Evolutionary conservation across 73 alveolate genomes (phyloP).

Genomic region (Tetrahymena thermophila): DNA sequence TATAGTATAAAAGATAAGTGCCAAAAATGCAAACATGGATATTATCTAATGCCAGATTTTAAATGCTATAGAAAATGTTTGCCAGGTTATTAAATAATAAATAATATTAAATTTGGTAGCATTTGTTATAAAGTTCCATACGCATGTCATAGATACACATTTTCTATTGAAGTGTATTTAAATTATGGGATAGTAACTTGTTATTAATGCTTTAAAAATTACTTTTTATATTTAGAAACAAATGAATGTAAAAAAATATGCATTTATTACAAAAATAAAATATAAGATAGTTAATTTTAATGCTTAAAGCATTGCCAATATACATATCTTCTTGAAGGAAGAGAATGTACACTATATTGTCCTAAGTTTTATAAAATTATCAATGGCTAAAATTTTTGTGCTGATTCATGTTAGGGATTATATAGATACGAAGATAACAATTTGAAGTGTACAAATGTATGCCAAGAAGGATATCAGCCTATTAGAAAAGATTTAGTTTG

Average conservation of each 20-base stretch:
- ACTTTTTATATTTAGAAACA: too few species aligned
- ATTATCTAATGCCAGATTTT: not conserved
- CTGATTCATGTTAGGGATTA: not conserved
- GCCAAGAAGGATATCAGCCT: not conserved
- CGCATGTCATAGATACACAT: not conserved
- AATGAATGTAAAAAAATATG: not conserved
- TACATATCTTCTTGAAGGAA: not conserved
- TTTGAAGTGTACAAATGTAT: not conserved
- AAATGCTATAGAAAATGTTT: not conserved
- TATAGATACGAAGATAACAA: not conserved
- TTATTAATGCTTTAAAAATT: not conserved
- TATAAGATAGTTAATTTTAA: too few species aligned
- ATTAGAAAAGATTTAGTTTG: not conserved
- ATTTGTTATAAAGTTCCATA: not conserved
- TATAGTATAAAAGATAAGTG: too few species aligned
- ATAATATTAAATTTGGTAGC: not conserved
- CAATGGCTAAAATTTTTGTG: not conserved
- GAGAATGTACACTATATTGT: not conserved
- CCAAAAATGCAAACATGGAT: not conserved
- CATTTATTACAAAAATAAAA: too few species aligned
- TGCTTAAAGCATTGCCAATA: not conserved
- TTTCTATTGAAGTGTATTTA: too few species aligned
- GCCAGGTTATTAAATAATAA: not conserved
- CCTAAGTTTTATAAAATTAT: not conserved
- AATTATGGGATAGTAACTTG: not conserved